Conservation (phyloP, 75 land plant species). For the Pseudotsuga menziesii region DNA sequence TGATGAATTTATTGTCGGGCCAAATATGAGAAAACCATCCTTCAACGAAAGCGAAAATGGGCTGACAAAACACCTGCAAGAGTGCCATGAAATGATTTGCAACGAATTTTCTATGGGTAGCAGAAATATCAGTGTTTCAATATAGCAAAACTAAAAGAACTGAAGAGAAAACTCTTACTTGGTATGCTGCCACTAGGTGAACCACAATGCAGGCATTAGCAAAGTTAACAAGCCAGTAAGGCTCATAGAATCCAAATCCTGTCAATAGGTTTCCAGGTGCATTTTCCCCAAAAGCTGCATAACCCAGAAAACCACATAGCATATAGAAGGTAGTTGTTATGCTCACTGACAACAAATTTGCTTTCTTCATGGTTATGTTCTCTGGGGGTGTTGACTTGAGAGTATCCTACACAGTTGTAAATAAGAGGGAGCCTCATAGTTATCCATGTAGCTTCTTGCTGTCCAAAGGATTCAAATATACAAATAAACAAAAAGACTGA, state of each 20-base stretch:
- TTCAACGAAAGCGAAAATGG: constrained; percentile 23
- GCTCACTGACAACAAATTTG: not conserved
- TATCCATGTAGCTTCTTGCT: too few species aligned
- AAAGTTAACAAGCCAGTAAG: constrained; percentile 18
- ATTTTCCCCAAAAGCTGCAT: constrained; percentile 17
- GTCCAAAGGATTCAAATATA: too few species aligned
- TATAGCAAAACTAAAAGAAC: too few species aligned
- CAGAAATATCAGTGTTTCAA: not conserved
- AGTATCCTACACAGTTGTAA: constrained; percentile 49
- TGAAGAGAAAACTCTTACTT: not conserved
- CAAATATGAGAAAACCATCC: constrained; percentile 2
- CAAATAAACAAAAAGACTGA: too few species aligned
- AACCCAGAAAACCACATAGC: constrained; percentile 12
- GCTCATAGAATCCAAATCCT: constrained; percentile 16
- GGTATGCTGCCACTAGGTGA: constrained; percentile 19
- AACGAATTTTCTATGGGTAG: not conserved
- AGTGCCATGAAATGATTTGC: not conserved
- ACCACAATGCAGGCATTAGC: constrained; percentile 15
- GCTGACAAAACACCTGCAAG: constrained; percentile 23
- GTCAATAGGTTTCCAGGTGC: constrained; percentile 17
- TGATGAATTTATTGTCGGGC: constrained; percentile 2
- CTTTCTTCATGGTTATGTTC: constrained; percentile 13
- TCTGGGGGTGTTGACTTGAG: constrained; percentile 61
- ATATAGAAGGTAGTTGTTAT: constrained; percentile 10
- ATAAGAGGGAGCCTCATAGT: too few species aligned